Conservation (phyloP, 139 green algal species). For the Astrephomene gubernaculifera region DNA sequence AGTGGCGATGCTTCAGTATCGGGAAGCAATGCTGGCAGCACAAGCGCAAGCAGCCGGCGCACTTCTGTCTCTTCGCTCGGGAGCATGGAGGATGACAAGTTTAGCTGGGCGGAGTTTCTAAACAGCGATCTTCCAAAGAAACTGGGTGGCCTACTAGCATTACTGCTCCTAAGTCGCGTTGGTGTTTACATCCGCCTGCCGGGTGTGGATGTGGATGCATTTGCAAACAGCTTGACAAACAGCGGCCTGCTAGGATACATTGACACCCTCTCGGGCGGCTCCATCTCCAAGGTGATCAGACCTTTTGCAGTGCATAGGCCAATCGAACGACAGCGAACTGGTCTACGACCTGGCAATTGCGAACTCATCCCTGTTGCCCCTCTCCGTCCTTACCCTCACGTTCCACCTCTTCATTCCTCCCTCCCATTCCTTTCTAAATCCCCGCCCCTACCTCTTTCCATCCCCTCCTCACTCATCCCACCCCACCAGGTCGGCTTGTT, state of each 20-base stretch:
- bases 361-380: background rate
- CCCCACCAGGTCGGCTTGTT: conserved; percentile 90
- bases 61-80: conserved; percentile 11
- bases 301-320: too few species aligned
- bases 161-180: conserved; percentile 90
- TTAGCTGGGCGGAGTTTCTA: conserved; percentile 72
- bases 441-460: background rate
- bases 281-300: conserved; percentile 65
- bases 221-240: conserved; percentile 76
- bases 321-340: too few species aligned
- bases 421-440: background rate
- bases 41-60: background rate
- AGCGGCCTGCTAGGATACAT: conserved; percentile 93
- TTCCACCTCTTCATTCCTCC: background rate
- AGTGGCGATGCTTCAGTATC: background rate
- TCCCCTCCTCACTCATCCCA: background rate
- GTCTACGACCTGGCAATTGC: too few species aligned
- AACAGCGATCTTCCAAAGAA: conserved; percentile 84
- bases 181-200: conserved; percentile 96
- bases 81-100: conserved; percentile 56
- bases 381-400: background rate
- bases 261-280: conserved; percentile 90
- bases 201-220: conserved; percentile 90
- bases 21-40: background rate
- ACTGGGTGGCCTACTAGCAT: conserved; percentile 77